Evolutionary conservation across 768 basidiomycete species (phyloP).

Genomic region (Mrakia frigida): DNA sequence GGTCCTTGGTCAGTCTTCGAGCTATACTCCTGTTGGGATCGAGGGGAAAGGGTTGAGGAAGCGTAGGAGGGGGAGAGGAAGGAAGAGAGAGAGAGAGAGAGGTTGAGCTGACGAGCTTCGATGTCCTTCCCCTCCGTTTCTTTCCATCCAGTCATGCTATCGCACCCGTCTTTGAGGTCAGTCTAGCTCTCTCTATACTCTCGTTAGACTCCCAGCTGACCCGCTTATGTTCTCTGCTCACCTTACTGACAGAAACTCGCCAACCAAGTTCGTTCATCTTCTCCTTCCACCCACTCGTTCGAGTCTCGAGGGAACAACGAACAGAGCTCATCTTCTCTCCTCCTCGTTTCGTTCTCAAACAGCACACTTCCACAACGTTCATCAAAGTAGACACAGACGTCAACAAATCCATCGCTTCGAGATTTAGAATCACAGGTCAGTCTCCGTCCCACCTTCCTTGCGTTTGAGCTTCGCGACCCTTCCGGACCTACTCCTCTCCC

Average conservation of each 20-base stretch:
- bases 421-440: slow-evolving; percentile 11
- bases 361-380: slow-evolving; percentile 11
- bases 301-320: background rate
- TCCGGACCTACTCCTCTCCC: background rate
- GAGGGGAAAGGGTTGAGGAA: background rate
- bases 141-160: slow-evolving; percentile 15
- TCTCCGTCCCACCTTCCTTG: background rate
- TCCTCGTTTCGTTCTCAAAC: background rate
- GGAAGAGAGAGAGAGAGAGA: background rate
- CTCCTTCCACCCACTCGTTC: background rate
- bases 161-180: slow-evolving; percentile 14
- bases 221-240: background rate
- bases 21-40: background rate
- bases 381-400: slow-evolving; percentile 30
- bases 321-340: background rate
- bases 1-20: slow-evolving; percentile 22
- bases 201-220: background rate
- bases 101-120: background rate
- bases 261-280: background rate
- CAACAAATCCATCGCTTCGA: slow-evolving; percentile 13
- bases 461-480: background rate
- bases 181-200: background rate
- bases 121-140: background rate
- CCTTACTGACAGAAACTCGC: slow-evolving; percentile 1
- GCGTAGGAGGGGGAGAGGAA: background rate